These are phyloP conservation scores for Salicornia ramosissima DNA, from an alignment of 148 eudicot species.

Conservation along the genomic window DNA sequence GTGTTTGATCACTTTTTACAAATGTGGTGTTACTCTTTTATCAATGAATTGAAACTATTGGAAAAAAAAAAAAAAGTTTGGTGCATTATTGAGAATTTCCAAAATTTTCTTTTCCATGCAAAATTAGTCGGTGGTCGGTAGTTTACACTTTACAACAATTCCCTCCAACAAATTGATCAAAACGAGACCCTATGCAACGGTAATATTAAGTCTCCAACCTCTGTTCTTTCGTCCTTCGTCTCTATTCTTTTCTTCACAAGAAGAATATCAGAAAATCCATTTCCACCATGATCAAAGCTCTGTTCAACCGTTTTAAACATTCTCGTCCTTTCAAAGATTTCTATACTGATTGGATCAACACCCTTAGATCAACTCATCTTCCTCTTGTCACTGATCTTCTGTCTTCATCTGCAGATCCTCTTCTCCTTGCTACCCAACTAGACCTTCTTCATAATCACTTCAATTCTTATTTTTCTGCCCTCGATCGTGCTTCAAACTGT, in stretches of 20 bases:
- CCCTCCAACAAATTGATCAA: neutral
- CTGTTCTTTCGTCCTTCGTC: neutral
- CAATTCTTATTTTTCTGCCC: constrained; percentile 59
- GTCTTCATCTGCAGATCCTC: constrained; percentile 21
- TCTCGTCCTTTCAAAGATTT: constrained; percentile 52
- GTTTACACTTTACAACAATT: no score
- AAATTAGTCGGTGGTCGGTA: no score
- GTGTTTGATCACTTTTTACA: no score
- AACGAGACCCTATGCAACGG: neutral
- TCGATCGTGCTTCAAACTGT: constrained; percentile 52
- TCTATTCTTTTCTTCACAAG: neutral
- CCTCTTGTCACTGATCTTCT: neutral
- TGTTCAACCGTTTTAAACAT: constrained; percentile 36
- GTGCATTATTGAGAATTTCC: no score
- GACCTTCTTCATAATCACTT: constrained; percentile 56
- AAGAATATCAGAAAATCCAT: constrained; percentile 3
- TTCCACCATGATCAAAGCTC: constrained; percentile 28
- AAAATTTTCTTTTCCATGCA: no score
- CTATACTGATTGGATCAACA: constrained; percentile 53
- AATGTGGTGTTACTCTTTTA: no score
- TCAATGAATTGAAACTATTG: no score
- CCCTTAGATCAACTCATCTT: constrained; percentile 31
- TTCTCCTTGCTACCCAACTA: constrained; percentile 50
- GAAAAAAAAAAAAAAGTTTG: no score
- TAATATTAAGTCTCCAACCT: neutral